phyloP scores from a whole-genome alignment of 495 filamentous ascomycete genomes.

The Aspergillus cristatus region DNA sequence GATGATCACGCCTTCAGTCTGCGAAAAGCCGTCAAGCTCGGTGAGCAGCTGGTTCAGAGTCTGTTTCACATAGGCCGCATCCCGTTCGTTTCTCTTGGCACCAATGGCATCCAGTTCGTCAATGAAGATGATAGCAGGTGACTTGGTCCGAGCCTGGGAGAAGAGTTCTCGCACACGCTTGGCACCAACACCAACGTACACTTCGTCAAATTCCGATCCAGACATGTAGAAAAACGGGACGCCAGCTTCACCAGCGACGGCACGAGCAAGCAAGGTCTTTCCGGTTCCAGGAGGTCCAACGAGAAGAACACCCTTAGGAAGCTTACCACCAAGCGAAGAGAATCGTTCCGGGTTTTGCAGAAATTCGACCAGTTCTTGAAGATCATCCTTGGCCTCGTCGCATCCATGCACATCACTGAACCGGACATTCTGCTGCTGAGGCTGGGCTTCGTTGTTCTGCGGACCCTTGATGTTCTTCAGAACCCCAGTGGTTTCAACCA shows the following conservation, averaged over 20 bases:
- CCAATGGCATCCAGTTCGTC: conserved; percentile 96
- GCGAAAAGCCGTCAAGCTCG: conserved; percentile 95
- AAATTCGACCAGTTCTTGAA: conserved; percentile 95
- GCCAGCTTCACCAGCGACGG: conserved; percentile 92
- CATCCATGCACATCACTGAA: conserved; percentile 96
- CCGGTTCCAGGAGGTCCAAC: conserved; percentile 95
- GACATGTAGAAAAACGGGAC: conserved; percentile 99
- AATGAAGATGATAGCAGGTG: conserved; percentile 96
- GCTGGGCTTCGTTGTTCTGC: conserved; percentile 71
- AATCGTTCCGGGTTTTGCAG: conserved; percentile 86
- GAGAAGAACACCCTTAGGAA: conserved; percentile 92
- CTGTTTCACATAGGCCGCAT: conserved; percentile 94
- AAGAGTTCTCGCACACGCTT: conserved; percentile 98
- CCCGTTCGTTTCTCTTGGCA: conserved; percentile 83
- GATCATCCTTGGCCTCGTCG: conserved; percentile 95
- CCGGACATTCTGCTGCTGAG: conserved; percentile 80
- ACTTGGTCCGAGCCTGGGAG: conserved; percentile 71
- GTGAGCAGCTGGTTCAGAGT: conserved; percentile 95
- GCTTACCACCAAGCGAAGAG: conserved; percentile 83
- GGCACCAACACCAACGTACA: conserved; percentile 95
- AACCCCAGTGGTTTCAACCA: conserved; percentile 67
- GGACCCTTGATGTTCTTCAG: conserved; percentile 67
- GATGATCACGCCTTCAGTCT: conserved; percentile 88
- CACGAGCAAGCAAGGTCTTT: conserved; percentile 94
- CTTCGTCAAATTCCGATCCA: conserved; percentile 94